phyloP scores from a whole-genome alignment of 2,329 filamentous ascomycete genomes.

The Aureobasidium sp. region DNA sequence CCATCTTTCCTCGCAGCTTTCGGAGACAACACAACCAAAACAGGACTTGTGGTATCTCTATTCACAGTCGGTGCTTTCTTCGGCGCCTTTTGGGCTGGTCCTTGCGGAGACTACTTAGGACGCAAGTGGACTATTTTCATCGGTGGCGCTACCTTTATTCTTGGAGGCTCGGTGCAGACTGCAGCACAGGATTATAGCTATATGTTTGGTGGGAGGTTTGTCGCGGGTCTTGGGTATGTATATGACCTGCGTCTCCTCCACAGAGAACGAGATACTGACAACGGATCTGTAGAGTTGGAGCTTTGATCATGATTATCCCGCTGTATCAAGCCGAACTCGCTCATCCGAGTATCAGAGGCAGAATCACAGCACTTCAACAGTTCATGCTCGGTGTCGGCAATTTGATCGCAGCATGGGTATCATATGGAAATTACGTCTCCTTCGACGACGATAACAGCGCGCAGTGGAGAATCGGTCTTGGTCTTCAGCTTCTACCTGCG shows the following conservation, averaged over 20 bases:
- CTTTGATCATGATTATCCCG: conserved; percentile 60
- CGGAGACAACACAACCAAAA: conserved; percentile 14
- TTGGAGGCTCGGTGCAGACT: conserved; percentile 20
- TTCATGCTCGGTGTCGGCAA: conserved; percentile 57
- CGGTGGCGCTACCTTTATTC: conserved; percentile 43
- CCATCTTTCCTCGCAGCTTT: conserved; percentile 16
- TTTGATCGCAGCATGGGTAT: conserved; percentile 45
- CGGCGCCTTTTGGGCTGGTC: conserved; percentile 39
- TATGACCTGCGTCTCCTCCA: background rate
- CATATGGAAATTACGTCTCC: conserved; percentile 18
- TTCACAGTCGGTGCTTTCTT: conserved; percentile 20
- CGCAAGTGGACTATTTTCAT: conserved; percentile 59
- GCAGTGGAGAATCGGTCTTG: conserved; percentile 20
- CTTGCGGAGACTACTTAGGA: conserved; percentile 60
- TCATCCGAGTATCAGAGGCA: conserved; percentile 18
- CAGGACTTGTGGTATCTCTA: conserved; percentile 18
- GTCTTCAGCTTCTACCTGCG: conserved; percentile 17
- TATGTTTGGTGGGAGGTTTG: conserved; percentile 17
- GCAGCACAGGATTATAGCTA: conserved; percentile 17
- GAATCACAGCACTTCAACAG: conserved; percentile 20
- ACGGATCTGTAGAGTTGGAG: conserved; percentile 13
- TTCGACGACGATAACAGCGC: conserved; percentile 16
- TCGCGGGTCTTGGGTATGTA: conserved; percentile 17
- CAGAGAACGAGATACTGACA: too few species aligned
- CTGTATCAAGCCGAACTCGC: conserved; percentile 74